phyloP scores from a whole-genome alignment of 2,329 filamentous ascomycete genomes.

The Teratosphaeriaceae sp. region DNA sequence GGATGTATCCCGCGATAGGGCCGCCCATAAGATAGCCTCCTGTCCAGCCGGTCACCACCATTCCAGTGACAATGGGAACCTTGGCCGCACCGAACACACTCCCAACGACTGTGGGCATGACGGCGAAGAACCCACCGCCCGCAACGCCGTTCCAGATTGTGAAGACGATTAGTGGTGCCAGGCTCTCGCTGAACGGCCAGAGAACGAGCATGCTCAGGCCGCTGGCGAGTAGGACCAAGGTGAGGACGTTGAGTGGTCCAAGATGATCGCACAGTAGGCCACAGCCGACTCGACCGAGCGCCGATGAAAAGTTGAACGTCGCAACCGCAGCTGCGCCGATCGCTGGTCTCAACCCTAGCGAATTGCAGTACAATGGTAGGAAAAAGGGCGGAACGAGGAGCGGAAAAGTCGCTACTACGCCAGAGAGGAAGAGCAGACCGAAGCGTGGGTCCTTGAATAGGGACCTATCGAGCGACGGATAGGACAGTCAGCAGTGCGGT shows the following conservation, averaged over 20 bases:
- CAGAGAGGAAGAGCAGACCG: conserved; percentile 45
- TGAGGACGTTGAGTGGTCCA: conserved; percentile 51
- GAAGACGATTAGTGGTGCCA: conserved; percentile 51
- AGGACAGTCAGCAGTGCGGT: conserved; percentile 7
- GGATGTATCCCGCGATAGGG: conserved; percentile 55
- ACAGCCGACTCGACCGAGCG: conserved; percentile 49
- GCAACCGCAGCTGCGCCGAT: conserved; percentile 41
- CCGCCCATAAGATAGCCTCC: conserved; percentile 55
- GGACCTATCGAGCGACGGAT: conserved; percentile 16
- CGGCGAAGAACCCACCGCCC: conserved; percentile 59
- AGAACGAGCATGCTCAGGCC: conserved; percentile 54
- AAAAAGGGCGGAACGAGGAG: conserved; percentile 58
- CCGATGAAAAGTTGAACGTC: conserved; percentile 56
- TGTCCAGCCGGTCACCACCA: conserved; percentile 56
- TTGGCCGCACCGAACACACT: conserved; percentile 53
- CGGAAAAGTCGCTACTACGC: conserved; percentile 53
- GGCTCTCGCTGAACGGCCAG: conserved; percentile 52
- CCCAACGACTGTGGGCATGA: conserved; percentile 57
- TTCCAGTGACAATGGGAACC: conserved; percentile 45
- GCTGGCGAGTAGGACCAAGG: conserved; percentile 46
- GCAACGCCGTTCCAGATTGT: conserved; percentile 53
- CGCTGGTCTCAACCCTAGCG: conserved; percentile 46
- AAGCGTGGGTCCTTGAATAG: conserved; percentile 46
- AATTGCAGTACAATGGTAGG: conserved; percentile 49
- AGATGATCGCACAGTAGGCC: conserved; percentile 49